Evolutionary conservation across 768 basidiomycete species (phyloP), one percentile per base, ranked within the genome.

Genomic region (Leccinellum rugosiceps): DNA sequence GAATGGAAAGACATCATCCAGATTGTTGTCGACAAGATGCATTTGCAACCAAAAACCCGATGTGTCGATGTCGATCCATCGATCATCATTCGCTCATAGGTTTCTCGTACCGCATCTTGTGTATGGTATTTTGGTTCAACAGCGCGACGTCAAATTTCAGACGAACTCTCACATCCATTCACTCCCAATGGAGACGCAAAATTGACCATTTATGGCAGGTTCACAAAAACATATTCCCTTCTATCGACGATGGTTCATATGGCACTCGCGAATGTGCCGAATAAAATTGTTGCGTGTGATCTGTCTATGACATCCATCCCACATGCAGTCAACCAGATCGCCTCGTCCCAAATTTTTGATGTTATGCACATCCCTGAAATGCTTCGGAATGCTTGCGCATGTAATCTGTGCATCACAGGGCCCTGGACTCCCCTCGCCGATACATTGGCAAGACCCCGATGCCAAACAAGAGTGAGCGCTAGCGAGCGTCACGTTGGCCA

Each of bases 1-100:
- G 95, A 98, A 65, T 98, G 96, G 96, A 79, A 76, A 47, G 94
- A 98, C 50, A 90, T 98, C 32, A 89, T 92, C 21, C 70, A 80
- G 51, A 78, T 88, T 35, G 89, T 90, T 6, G 86, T 86, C 6
- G 79, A 85, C 50, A 70, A 59, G 45, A 88, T 86, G 65, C 62
- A 65, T 46, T 55, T 74, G 34, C 65, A 60, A 31, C 19, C 41
- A 10, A 56, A 57, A 45, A 1, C 52, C 30, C 66, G 53, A 55
- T 17, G 7, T 21, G 7, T 21, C 3, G 4, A 15, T 6, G n/a
- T 41, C 28, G 10, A 45, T 31, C 25, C 30, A 31, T 8, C 3
- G 30, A 31, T 31, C 30, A 31, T 11, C 30, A 31, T 31, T 31
- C 30, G 30, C 9, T 31, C 3, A 31, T 9, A 31, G 10, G 34